Percentiles rank a stretch among this genome's conserved stretches.
phyloP scores from a whole-genome alignment of 768 basidiomycete genomes.

The Neoboletus subvelutipes region DNA sequence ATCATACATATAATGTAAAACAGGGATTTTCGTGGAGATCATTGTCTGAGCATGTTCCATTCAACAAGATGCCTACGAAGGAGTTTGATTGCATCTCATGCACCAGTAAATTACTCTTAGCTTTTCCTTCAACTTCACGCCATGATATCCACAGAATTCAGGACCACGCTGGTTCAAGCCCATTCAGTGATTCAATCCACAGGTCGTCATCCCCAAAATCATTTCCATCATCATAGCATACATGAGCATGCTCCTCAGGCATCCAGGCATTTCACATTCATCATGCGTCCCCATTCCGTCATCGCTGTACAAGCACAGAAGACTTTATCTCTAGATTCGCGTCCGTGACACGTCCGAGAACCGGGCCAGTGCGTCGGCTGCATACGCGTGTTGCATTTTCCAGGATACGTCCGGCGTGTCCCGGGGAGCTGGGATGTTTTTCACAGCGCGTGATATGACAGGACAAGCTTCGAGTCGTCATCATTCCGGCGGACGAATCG shows the following conservation, averaged over 20 bases:
- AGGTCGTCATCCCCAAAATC: too few relatives aligned
- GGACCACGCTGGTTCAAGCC: neutral
- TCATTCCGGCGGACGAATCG: neutral
- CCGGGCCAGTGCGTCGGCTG: neutral
- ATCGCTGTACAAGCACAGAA: neutral
- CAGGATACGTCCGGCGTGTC: neutral
- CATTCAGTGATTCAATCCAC: neutral
- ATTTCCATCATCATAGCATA: neutral
- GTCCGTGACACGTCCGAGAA: neutral
- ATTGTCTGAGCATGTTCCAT: neutral
- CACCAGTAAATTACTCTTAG: neutral
- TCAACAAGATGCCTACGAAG: constrained; percentile 53
- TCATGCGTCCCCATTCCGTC: neutral
- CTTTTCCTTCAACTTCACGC: neutral
- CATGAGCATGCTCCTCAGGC: neutral
- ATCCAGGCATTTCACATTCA: neutral
- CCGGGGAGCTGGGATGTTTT: neutral
- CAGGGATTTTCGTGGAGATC: neutral
- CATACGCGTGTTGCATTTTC: neutral
- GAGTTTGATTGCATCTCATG: constrained; percentile 11
- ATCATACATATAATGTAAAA: neutral
- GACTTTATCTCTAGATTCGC: neutral
- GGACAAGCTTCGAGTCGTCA: neutral
- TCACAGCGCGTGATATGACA: neutral
- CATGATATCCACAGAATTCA: neutral